These are phyloP conservation scores for Moesziomyces sp. DNA, from an alignment of 1,284 basidiomycete genomes.

Conservation along the genomic window DNA sequence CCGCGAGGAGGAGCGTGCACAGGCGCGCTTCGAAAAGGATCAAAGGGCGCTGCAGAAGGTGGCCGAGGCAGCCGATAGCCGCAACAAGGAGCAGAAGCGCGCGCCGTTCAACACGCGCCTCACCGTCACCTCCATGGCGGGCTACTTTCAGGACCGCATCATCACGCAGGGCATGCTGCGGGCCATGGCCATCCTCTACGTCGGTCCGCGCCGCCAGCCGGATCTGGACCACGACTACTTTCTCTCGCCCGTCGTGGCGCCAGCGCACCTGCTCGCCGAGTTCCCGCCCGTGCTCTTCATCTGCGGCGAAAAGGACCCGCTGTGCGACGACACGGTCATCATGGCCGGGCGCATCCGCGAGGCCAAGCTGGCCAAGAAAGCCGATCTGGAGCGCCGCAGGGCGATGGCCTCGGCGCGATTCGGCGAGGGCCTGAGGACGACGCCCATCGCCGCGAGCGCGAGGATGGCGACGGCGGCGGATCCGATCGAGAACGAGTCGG, in stretches of 20 bases:
- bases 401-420: conserved; percentile 65
- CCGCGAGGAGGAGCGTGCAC: conserved; percentile 33
- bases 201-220: conserved; percentile 89
- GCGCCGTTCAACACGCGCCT: conserved; percentile 79
- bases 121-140: conserved; percentile 94
- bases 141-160: conserved; percentile 69
- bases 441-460: conserved; percentile 60
- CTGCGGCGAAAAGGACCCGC: conserved; percentile 86
- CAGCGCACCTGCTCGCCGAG: conserved; percentile 82
- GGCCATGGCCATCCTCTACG: conserved; percentile 96
- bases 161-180: conserved; percentile 75
- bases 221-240: conserved; percentile 94
- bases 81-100: conserved; percentile 36
- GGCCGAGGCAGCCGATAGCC: conserved; percentile 40
- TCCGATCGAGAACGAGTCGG: conserved; percentile 75
- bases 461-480: conserved; percentile 68
- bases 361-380: conserved; percentile 79
- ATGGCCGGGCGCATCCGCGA: conserved; percentile 91
- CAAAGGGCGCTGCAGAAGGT: conserved; percentile 40
- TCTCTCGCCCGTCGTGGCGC: conserved; percentile 91
- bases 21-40: conserved; percentile 36
- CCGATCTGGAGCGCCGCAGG: conserved; percentile 70
- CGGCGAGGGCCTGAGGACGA: conserved; percentile 71
- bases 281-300: conserved; percentile 86
- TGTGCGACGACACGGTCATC: conserved; percentile 78